phyloP scores from a whole-genome alignment of 805 yeast species.

The Peterozyma xylosa region DNA sequence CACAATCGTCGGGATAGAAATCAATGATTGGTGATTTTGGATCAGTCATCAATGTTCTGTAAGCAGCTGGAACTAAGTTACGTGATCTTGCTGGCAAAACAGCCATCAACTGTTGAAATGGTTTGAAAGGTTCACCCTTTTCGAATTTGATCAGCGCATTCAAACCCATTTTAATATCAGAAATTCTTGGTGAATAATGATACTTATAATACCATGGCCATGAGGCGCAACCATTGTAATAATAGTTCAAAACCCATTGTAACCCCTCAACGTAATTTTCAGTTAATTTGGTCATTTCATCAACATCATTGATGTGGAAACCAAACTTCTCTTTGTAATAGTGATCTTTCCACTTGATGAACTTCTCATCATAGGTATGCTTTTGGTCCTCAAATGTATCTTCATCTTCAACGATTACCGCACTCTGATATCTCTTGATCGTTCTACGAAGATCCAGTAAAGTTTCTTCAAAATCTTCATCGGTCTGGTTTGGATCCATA shows the following conservation, averaged over 20 bases:
- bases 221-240: constrained; percentile 84
- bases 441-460: constrained; percentile 41
- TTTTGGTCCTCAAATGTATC: constrained; percentile 43
- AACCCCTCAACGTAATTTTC: constrained; percentile 87
- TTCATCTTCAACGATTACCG: constrained; percentile 56
- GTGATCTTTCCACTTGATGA: constrained; percentile 74
- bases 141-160: constrained; percentile 56
- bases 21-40: constrained; percentile 80
- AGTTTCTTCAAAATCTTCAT: constrained; percentile 55
- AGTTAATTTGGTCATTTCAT: constrained; percentile 53
- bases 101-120: constrained; percentile 95
- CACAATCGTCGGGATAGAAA: constrained; percentile 85
- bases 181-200: constrained; percentile 92
- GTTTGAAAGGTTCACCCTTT: constrained; percentile 73
- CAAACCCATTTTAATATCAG: constrained; percentile 74
- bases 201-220: constrained; percentile 94
- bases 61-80: constrained; percentile 66
- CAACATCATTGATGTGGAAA: constrained; percentile 56
- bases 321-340: constrained; percentile 80
- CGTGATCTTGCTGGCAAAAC: constrained; percentile 92
- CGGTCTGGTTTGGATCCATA: constrained; percentile 56
- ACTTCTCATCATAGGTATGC: constrained; percentile 64
- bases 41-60: constrained; percentile 80
- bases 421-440: constrained; percentile 59
- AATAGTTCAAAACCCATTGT: constrained; percentile 93